Evolutionary conservation across 768 basidiomycete genomes (phyloP), one percentile per base, ranked within the genome.

Genomic region (Sporobolomyces pararoseus): DNA sequence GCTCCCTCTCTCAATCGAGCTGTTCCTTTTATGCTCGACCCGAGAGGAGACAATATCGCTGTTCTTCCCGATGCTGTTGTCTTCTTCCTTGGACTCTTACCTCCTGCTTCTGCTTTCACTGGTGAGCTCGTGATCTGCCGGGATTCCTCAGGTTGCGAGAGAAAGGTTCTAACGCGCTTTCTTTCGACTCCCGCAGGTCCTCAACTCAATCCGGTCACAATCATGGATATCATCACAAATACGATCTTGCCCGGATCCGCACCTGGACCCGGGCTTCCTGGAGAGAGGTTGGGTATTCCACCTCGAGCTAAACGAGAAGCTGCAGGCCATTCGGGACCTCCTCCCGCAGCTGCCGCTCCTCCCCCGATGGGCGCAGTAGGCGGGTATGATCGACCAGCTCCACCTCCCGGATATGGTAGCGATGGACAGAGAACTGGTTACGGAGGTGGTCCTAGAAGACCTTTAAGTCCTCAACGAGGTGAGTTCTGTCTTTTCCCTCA

Each of bases 41-140:
- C 76, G 25, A 73, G 72, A 12, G 79, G 79, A 1, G 60, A 64
- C 58, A 57, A 68, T 63, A 54, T 74, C 39, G 72, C 65, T 19
- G 66, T 74, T 47, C 84, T 92, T 37, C 81, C 81, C 27, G 78
- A 76, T 51, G 75, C 78, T 0, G 74, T 95, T 21, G 84, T 85
- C n/a, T 89, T 87, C 86, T 95, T 97, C 79, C 82, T 96, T 39
- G 87, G 87, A 32, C 86, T 87, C 71, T 80, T 98, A 58, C 94
- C 94, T 7, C 80, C 84, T 47, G 82, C 88, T 7, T 72, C 79
- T 19, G 79, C 84, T n/a, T 97, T 96, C 78, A 90, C 96, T 80
- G 94, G 92, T 92, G 27, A 23, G 66, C 47, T n/a, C 47, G n/a
- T 17, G 23, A 12, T 47, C 21, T 31, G 9, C 19, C 59, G 7